Conservation (phyloP, 495 filamentous ascomycete genomes). For the Podospora didyma region DNA sequence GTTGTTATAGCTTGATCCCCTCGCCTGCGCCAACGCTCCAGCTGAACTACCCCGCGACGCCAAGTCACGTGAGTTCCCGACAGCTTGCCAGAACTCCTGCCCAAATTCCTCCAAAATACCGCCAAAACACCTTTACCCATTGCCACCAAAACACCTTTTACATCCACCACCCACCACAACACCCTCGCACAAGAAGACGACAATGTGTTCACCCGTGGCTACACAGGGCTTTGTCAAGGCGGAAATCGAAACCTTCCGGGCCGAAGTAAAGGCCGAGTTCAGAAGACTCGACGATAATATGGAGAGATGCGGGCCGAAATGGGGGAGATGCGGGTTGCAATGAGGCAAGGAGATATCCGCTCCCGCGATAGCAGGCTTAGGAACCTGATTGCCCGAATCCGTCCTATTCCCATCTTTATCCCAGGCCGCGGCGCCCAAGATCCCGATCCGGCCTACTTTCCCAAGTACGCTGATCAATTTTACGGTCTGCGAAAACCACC, state of each 20-base stretch:
- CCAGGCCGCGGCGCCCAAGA: conserved; percentile 1
- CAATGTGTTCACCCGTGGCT: neutral
- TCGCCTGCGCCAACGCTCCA: too few relatives aligned
- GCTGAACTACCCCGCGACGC: conserved; percentile 1
- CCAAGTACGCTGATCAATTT: conserved; percentile 1
- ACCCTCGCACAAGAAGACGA: conserved; percentile 1
- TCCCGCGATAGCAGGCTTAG: neutral
- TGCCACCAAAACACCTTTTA: neutral
- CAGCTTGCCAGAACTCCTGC: neutral
- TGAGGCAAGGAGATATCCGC: neutral
- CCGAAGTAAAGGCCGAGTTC: neutral
- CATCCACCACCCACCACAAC: neutral
- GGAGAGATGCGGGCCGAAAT: neutral
- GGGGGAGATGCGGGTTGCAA: neutral
- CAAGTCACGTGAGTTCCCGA: conserved; percentile 2
- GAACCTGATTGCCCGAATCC: conserved; percentile 1
- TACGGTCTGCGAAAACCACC: conserved; percentile 1
- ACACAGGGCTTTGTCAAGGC: neutral
- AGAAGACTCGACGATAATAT: neutral
- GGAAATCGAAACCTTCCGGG: conserved; percentile 1
- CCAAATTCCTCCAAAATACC: neutral
- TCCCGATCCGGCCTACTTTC: conserved; percentile 2
- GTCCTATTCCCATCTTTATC: neutral
- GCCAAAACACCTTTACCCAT: neutral
- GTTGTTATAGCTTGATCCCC: too few relatives aligned